Evolutionary conservation across 1,139 yeast genomes (phyloP), one percentile per base, ranked within the genome.

Genomic region (Diutina ranongensis): DNA sequence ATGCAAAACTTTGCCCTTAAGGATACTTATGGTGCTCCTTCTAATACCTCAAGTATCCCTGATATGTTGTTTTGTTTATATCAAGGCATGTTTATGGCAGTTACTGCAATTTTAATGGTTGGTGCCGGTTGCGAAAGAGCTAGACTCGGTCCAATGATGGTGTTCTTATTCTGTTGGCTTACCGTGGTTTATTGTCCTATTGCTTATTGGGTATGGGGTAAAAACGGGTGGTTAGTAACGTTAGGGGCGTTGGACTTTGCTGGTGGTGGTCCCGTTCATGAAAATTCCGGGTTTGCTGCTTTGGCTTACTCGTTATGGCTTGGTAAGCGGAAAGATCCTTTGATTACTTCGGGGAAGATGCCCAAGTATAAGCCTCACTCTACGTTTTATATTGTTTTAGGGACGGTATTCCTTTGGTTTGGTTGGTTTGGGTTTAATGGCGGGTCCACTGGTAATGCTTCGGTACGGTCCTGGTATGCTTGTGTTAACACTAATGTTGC

Each of bases 381-480:
- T 3, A 94, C 87, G 44, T 76, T 94, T 12, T 79, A 88, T 45
- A 86, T 87, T 50, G 96, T 88, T n/a, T 68, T 89, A 51, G 98
- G 97, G 48, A 88, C 97, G 20, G 81, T 86, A 3, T 85, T 92
- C 70, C 76, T 89, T 57, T 89, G 97, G 96, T 87, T 89, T 57
- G 97, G 97, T 42, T 89, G 98, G 97, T 87, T 85, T 58, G 97
- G 97, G 46, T 89, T 89, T 77, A 89, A 92, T 72, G 96, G 96
- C 64, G 97, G 97, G 56, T 86, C 96, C 45, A 85, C 96, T 47
- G 96, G 95, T 63, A 83, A 85, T 61, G 83, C 95, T 38, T 65
- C 89, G 50, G 80, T 89, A 61, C 83, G 97, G 67, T 88, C 95
- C 48, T 86, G 87, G 84, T 87, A 88, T 69, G 95, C 96, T 28